Base-by-base conservation (phyloP, 2,329 filamentous ascomycete genomes). In the Metarhizium rileyi region DNA sequence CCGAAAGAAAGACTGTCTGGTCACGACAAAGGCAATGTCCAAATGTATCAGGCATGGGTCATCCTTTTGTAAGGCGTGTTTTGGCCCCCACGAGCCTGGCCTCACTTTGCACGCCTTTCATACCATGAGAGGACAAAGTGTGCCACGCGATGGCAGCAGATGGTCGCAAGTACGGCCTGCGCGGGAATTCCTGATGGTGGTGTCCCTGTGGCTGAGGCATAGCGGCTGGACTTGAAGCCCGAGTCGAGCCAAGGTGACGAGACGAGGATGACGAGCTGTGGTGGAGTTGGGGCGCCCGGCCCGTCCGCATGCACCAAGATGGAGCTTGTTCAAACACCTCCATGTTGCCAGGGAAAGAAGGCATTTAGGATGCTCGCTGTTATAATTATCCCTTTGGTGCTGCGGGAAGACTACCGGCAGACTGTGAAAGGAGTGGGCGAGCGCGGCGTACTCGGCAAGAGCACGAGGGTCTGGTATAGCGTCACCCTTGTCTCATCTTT, bases 91-190 rank as follows among this genome's bases (percentile, higher is more conserved):
- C 28, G 22, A 38, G 27, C 25, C 41, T 43, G 22, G 25, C 25
- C 41, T 26, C 41, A 33, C n/a, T 9, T 30, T n/a, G 22, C 9
- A 22, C 25, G 27, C 42, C 45, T 47, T 42, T 50, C 42, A 33
- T n/a, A 36, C 40, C 10, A 22, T 42, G 28, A 49, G 38, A 47
- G 43, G 42, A 51, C 33, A 49, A 43, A 48, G 42, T 30, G 35
- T 28, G 48, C 48, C 53, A 54, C 53, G 48, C 36, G 51, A 49
- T 41, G 48, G 35, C 5, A 40, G 50, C 50, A 51, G 47, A 49
- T 51, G 52, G 48, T 40, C 50, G 44, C 25, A 33, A 50, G 40
- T 23, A 47, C 35, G 47, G 33, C 47, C 35, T 18, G 41, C 46
- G n/a, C 9, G 36, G 30, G 14, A 16, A 33, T n/a, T 47, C 36